Base-by-base conservation (phyloP, 345 rosid species). In the Salix suchowensis region DNA sequence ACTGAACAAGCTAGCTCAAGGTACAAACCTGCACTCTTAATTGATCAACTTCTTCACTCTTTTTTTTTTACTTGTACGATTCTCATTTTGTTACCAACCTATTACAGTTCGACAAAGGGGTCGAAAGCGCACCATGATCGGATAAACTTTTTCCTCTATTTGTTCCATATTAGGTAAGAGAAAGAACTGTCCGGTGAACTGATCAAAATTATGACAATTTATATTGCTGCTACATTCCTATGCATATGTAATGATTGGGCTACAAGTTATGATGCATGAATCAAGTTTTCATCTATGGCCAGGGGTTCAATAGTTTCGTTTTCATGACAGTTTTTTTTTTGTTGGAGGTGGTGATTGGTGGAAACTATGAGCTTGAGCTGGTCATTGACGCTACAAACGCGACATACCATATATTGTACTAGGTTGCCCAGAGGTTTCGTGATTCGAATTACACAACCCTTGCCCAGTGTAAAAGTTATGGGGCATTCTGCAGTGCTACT, bases 1-100 rank as follows among this genome's bases (percentile, higher is more conserved):
- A 13, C 81, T 88, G 71, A 96, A 96, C 89, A 96, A 96, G 90
- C 91, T 96, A 15, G 99, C 97, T 4, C 96, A 91, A 90, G 99
- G 99, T 96, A 54, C 44, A 62, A 21, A 42, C 42, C 15, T 79
- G 21, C 26, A 44, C 68, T 58, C 40, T 5, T 32, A 4, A 58
- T 2, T 68, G 74, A 26, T 55, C 50, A 6, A 15, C 15, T 79
- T 54, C 42, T 58, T 24, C n/a, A 11, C 50, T 44, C 58, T 26
- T 12, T 74, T 61, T 61, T 34, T 26, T 73, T 21, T 19, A 18
- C 18, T 15, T 13, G 3, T 62, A 18, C 7, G 28, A 7, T 28
- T 48, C 60, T 50, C 67, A 70, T 36, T 76, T 78, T 52, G 0
- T 40, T n/a, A 72, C 77, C 65, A 28, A 81, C 28, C 48, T 65